Conservation (phyloP, 345 rosid genomes). For the Eucalyptus microcorys region DNA sequence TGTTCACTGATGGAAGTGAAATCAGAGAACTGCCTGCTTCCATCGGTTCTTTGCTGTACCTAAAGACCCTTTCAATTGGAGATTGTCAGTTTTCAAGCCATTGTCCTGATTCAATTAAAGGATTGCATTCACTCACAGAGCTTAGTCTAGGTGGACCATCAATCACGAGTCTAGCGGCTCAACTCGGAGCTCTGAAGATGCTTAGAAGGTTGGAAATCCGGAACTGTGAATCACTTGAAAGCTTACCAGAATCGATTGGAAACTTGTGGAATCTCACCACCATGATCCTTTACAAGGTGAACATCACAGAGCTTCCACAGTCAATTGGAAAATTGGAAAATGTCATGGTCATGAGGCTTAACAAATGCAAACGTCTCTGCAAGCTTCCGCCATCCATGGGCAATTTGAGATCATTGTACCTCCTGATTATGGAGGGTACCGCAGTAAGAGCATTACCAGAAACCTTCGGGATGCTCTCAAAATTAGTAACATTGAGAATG, state of each 20-base stretch:
- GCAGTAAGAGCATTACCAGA: slow-evolving; percentile 23
- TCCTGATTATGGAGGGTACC: slow-evolving; percentile 22
- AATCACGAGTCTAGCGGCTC: slow-evolving; percentile 15
- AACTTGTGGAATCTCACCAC: slow-evolving; percentile 12
- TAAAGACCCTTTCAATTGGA: slow-evolving; percentile 11
- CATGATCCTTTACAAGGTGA: slow-evolving; percentile 2
- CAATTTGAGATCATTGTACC: slow-evolving; percentile 21
- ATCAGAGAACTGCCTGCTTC: slow-evolving; percentile 30
- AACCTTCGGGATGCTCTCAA: slow-evolving; percentile 29
- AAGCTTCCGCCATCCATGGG: slow-evolving; percentile 37
- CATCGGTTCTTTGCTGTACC: slow-evolving; percentile 12
- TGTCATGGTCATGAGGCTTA: slow-evolving; percentile 5
- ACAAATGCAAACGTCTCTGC: slow-evolving; percentile 9
- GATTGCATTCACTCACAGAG: slow-evolving; percentile 13
- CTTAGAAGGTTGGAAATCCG: slow-evolving; percentile 19
- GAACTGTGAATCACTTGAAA: slow-evolving; percentile 4
- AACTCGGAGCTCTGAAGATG: slow-evolving; percentile 22
- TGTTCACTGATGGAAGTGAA: background rate
- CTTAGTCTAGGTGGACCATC: slow-evolving; percentile 12
- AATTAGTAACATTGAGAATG: slow-evolving; percentile 16
- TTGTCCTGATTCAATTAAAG: slow-evolving; percentile 27
- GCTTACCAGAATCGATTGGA: slow-evolving; percentile 30
- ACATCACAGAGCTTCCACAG: slow-evolving; percentile 28
- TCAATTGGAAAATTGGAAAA: slow-evolving; percentile 29
- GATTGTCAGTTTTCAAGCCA: slow-evolving; percentile 5